A percentile compares a stretch with the other conserved stretches of the same genome.
Evolutionary conservation across 345 rosid species (phyloP).

Genomic region (Camelina neglecta): DNA sequence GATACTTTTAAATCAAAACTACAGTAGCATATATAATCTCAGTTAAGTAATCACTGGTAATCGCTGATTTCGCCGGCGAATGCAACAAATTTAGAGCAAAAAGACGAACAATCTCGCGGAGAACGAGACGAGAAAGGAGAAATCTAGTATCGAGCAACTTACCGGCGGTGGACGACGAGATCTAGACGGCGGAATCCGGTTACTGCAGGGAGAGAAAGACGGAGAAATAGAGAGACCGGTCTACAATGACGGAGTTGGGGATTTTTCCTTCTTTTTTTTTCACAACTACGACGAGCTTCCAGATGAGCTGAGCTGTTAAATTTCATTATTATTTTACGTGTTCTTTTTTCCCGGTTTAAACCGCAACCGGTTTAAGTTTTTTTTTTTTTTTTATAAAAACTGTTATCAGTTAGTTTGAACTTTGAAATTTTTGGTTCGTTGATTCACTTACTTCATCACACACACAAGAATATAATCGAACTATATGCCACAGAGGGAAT

Average conservation of each 20-base stretch:
- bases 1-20: background rate
- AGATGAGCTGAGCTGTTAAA: conserved; percentile 25
- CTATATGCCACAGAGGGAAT: background rate
- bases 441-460: conserved; percentile 1
- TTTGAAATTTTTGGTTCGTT: background rate
- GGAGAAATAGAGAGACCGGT: conserved; percentile 33
- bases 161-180: conserved; percentile 38
- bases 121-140: background rate
- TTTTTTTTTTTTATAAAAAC: background rate
- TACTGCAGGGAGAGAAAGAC: conserved; percentile 35
- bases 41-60: conserved; percentile 14
- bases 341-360: background rate
- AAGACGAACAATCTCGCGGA: background rate
- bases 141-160: background rate
- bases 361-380: conserved; percentile 26
- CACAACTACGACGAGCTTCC: conserved; percentile 19
- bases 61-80: conserved; percentile 26
- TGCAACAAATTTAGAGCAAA: conserved; percentile 18
- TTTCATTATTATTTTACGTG: background rate
- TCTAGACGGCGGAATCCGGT: conserved; percentile 43
- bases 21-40: conserved; percentile 1
- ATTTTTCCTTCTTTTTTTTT: background rate
- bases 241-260: conserved; percentile 32
- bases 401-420: background rate
- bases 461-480: background rate